Evolutionary conservation across 176 grass and related monocot genomes (phyloP), one percentile per base, ranked within the genome.

Genomic region (Carex myosuroides): DNA sequence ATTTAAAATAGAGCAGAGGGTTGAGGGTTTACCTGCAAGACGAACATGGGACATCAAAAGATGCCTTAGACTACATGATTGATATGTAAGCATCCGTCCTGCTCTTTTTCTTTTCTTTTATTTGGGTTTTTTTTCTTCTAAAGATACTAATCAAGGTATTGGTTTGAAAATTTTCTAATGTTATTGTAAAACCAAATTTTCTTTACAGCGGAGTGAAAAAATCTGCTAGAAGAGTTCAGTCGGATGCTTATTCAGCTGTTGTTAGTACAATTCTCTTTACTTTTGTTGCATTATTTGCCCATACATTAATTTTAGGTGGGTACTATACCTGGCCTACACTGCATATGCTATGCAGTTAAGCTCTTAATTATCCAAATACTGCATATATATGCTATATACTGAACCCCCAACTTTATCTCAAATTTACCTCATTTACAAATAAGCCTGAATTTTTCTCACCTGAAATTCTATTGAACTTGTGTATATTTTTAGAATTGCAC

Each of bases 11-110:
- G 17, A 53, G 81, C 95, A 97, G 95, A 82, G 95, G 92, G 14
- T 87, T 94, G 89, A 92, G 92, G 85, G 90, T 94, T 29, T 94
- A 88, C 80, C 79, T 92, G 68, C 94, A 97, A 83, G 92, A 97
- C 72, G 94, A 97, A 3, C 86, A 91, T 68, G 90, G 95, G 52
- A 93, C 92, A 17, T 91, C 95, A 17, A 81, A 88, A 17, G 95
- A 98, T 32, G 95, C 95, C 22, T 82, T 93, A 58, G 74, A 93
- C 66, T 94, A 87, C 73, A 98, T 98, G 95, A 90, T 94, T 60
- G 88, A 89, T 84, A 93, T 86, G 95, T 93, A 75, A 87, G 71
- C 33, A 44, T 26, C n/a, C 8, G 17, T 76, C 14, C 1, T n/a
- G 29, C 42, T 66, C 18, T 26, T 13, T 35, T 29, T 81, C 5